Evolutionary conservation across 768 basidiomycete genomes (phyloP), one percentile per base, ranked within the genome.

Genomic region (Erythrobasidium yunnanense): DNA sequence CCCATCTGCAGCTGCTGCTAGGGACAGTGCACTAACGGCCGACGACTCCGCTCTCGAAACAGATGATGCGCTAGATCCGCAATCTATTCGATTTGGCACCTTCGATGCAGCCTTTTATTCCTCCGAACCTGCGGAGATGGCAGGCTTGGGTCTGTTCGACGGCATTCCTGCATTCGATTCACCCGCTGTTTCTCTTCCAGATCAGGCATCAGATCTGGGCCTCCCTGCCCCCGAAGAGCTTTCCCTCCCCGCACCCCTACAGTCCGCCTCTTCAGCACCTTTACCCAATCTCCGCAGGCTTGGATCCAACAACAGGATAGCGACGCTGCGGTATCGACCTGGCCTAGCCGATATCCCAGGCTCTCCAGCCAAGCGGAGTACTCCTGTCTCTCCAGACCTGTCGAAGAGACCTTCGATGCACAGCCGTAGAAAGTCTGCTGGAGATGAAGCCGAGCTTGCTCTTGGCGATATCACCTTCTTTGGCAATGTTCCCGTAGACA

Each of bases 51-150:
- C 27, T 3, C 7, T 45, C 22, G 49, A 49, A 25, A 5, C 45
- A 51, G 60, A 51, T n/a, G 25, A 27, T 22, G 29, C n/a, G 13
- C 8, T 32, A 6, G 46, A 63, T n/a, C 30, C 20, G 22, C 47
- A 33, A 18, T 11, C 20, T 5, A 51, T 63, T 27, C 60, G 47
- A 5, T 63, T 63, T 27, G 60, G 60, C 45, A 63, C 49, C 38
- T 63, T 63, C 60, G 60, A 63, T 32, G 60, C 60, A 32, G 45
- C 60, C 22, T 51, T 63, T 34, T 63, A 63, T 49, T 49, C 45
- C 3, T 63, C 60, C 2, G 60, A 63, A 23, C 60, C 60, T 5
- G 46, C 49, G 2, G 60, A 63, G 22, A 49, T 63, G 45, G 60
- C 47, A 17, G 45, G 27, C 3, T 33, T 63, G 20, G 60, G 60